Evolutionary conservation across 768 basidiomycete species (phyloP).

Genomic region (Candolleomyces eurysporus): DNA sequence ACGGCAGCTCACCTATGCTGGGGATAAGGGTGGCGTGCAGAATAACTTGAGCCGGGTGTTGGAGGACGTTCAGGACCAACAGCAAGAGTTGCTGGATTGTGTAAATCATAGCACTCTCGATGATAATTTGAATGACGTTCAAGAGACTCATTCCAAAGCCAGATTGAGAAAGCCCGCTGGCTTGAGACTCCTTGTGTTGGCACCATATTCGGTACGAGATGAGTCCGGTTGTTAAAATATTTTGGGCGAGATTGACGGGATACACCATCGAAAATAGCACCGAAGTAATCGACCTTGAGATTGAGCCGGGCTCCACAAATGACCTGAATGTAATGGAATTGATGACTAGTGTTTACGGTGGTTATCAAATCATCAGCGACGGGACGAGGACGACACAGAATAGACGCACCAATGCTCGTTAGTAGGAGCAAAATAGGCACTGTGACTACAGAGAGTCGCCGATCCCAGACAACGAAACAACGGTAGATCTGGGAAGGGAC

Average conservation of each 20-base stretch:
- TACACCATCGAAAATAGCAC: background rate
- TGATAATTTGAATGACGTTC: background rate
- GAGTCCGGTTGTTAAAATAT: constrained; percentile 3
- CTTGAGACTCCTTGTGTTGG: background rate
- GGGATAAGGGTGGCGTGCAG: constrained; percentile 5
- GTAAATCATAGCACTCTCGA: constrained; percentile 8
- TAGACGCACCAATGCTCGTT: background rate
- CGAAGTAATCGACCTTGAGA: background rate
- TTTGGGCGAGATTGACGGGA: constrained; percentile 5
- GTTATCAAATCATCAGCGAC: background rate
- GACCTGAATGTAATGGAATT: background rate
- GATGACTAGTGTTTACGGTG: background rate
- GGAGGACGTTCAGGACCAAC: background rate
- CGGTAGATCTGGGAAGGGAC: constrained; percentile 1
- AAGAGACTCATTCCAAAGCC: background rate
- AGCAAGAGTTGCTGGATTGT: constrained; percentile 1
- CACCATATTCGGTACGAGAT: background rate
- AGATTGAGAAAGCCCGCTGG: background rate
- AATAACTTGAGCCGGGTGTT: background rate
- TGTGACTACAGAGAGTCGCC: background rate
- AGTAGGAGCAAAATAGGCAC: background rate
- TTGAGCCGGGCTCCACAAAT: background rate
- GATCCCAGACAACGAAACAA: constrained; percentile 2
- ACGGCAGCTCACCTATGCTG: constrained; percentile 3
- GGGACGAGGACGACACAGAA: background rate